Percentiles rank a stretch among this genome's conserved stretches.
These are phyloP conservation scores for Pseudogymnoascus sp. DNA, from an alignment of 2,329 filamentous ascomycete genomes.

Conservation along the genomic window DNA sequence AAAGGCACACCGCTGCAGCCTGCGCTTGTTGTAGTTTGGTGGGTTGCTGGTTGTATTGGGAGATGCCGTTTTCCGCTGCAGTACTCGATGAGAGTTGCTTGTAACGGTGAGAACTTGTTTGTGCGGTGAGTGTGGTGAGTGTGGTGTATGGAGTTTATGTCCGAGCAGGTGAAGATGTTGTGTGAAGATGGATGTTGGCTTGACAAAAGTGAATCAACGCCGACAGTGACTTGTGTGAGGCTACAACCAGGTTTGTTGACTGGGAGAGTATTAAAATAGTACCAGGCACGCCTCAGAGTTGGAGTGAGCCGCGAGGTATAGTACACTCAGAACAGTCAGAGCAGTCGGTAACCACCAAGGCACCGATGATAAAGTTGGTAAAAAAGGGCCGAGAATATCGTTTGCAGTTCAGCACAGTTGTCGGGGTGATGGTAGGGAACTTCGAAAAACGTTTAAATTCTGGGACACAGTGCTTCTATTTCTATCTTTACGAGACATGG, in stretches of 20 bases:
- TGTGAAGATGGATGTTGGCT: neutral
- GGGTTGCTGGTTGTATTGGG: neutral
- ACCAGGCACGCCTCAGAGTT: neutral
- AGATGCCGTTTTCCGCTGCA: neutral
- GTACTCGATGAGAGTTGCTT: neutral
- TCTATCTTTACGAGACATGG: neutral
- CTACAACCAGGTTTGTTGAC: neutral
- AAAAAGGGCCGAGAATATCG: neutral
- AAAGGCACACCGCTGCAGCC: neutral
- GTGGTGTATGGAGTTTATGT: neutral
- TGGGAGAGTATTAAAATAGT: neutral
- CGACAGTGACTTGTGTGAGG: neutral
- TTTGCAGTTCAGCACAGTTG: neutral
- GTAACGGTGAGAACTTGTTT: neutral
- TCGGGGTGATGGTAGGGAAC: neutral
- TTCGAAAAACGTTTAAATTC: neutral
- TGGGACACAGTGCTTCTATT: neutral
- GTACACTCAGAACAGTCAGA: neutral
- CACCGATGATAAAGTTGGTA: neutral
- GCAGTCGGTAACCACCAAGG: neutral
- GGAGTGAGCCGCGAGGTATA: neutral
- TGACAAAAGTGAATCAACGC: neutral
- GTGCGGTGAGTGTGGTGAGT: neutral
- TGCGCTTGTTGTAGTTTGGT: neutral
- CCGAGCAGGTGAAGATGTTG: neutral